Evolutionary conservation across 1,284 basidiomycete species (phyloP).

Genomic region (Rhodotorula sp.): DNA sequence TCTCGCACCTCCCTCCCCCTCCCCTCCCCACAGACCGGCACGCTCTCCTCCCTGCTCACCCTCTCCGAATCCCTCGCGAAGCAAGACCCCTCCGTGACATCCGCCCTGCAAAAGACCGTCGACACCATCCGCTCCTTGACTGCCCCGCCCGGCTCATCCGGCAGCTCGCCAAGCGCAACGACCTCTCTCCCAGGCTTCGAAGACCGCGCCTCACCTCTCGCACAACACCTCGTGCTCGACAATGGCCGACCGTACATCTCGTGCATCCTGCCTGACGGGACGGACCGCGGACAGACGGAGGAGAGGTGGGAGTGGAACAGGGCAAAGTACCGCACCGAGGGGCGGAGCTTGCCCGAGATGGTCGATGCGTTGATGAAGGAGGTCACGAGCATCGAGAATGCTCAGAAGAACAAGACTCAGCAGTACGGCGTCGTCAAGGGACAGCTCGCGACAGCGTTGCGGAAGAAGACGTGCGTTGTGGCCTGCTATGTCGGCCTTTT

Average conservation of each 20-base stretch:
- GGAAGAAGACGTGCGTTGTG: slow-evolving; percentile 82
- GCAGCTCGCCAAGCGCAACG: slow-evolving; percentile 10
- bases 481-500: no score
- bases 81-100: slow-evolving; percentile 82
- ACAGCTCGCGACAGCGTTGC: slow-evolving; percentile 84
- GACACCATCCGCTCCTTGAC: slow-evolving; percentile 83
- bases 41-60: slow-evolving; percentile 81
- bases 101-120: slow-evolving; percentile 84
- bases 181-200: slow-evolving; percentile 1
- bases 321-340: slow-evolving; percentile 42
- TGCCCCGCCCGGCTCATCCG: neutral
- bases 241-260: slow-evolving; percentile 5
- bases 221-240: slow-evolving; percentile 53
- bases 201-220: slow-evolving; percentile 29
- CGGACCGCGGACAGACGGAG: neutral
- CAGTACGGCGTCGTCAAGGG: slow-evolving; percentile 95
- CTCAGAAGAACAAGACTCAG: slow-evolving; percentile 69
- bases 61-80: slow-evolving; percentile 92
- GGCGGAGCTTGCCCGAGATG: slow-evolving; percentile 33
- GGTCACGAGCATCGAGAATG: slow-evolving; percentile 47
- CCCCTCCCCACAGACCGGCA: slow-evolving; percentile 83
- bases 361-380: slow-evolving; percentile 42
- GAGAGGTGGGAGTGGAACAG: slow-evolving; percentile 40
- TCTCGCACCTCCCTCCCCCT: neutral
- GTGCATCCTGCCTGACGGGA: no score